phyloP scores from a whole-genome alignment of 2,329 filamentous ascomycete species.

The Scopulariopsis brevicaulis region DNA sequence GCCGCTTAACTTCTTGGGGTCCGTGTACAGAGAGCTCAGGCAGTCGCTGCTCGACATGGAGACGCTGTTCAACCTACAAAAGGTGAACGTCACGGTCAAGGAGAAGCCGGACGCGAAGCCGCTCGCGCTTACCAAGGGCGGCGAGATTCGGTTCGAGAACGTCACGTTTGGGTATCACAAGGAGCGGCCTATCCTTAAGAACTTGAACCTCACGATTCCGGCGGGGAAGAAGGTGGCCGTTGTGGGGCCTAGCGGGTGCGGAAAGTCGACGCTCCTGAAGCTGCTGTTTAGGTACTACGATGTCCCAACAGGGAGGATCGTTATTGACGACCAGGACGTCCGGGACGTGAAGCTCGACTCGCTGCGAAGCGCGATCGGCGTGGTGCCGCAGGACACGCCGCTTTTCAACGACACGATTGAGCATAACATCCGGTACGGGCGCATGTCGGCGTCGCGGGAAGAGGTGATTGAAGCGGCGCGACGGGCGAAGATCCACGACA shows the following conservation, averaged over 20 bases:
- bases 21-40: constrained; percentile 88
- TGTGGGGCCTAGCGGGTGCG: constrained; percentile 89
- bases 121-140: constrained; percentile 61
- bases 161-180: constrained; percentile 88
- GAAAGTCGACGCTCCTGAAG: constrained; percentile 86
- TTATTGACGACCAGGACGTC: constrained; percentile 90
- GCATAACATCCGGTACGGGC: constrained; percentile 91
- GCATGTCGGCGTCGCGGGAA: constrained; percentile 63
- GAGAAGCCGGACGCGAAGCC: constrained; percentile 66
- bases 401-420: constrained; percentile 95
- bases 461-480: constrained; percentile 67
- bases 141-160: constrained; percentile 89
- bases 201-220: constrained; percentile 79
- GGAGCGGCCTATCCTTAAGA: constrained; percentile 75
- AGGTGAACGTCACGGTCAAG: constrained; percentile 80
- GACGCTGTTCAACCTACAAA: constrained; percentile 93
- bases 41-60: constrained; percentile 98
- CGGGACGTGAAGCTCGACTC: constrained; percentile 73
- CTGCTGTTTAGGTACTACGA: constrained; percentile 94
- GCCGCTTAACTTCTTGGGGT: constrained; percentile 94
- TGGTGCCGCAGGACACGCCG: constrained; percentile 94
- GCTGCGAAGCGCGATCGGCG: constrained; percentile 75
- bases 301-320: constrained; percentile 69
- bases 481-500: constrained; percentile 76
- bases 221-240: constrained; percentile 94